phyloP scores from a whole-genome alignment of 257 asterid genomes.

The Solanum tacnaense region DNA sequence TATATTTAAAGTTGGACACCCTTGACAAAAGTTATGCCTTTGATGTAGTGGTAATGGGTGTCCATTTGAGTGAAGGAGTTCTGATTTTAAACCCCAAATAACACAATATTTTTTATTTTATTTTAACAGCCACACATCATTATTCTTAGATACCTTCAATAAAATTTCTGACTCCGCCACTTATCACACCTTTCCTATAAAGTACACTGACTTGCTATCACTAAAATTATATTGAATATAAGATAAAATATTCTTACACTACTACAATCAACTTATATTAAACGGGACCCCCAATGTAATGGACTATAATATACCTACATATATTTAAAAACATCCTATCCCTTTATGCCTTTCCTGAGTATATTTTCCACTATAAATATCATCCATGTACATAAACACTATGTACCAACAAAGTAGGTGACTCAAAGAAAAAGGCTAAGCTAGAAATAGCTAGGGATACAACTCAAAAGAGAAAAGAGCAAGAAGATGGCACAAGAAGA shows the following conservation, averaged over 20 bases:
- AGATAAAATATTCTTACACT: background rate
- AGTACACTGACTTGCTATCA: background rate
- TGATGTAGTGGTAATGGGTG: background rate
- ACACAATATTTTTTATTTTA: too few relatives aligned
- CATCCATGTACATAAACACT: background rate
- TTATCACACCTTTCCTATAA: background rate
- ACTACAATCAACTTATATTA: background rate
- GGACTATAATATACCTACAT: background rate
- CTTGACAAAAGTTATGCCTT: background rate
- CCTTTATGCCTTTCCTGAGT: background rate
- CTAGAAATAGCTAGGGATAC: background rate
- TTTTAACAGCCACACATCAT: background rate
- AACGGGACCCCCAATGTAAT: background rate
- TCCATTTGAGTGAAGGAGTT: background rate
- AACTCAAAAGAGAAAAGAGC: background rate
- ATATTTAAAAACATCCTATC: background rate
- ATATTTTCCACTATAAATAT: slow-evolving; percentile 12
- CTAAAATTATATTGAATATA: too few relatives aligned
- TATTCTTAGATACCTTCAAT: too few relatives aligned
- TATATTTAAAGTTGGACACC: background rate
- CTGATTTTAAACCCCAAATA: background rate
- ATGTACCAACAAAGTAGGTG: background rate
- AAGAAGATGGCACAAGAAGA: slow-evolving; percentile 23
- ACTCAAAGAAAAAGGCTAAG: background rate
- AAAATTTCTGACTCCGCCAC: background rate